Evolutionary conservation across 73 alveolate genomes (phyloP).

Genomic region (Paramecium octaurelia): DNA sequence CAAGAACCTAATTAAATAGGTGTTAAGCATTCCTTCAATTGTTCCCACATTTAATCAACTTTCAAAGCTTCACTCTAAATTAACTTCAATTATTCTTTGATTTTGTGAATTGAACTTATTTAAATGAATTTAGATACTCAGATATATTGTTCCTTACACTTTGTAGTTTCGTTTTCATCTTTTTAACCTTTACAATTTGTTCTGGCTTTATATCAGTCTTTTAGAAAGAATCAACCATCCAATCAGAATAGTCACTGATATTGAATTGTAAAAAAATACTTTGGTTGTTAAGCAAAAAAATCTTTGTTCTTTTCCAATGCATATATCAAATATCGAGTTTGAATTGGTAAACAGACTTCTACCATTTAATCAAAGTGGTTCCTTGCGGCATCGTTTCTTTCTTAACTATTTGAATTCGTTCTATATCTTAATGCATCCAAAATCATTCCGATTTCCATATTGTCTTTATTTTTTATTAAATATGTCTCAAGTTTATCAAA

Average conservation of each 20-base stretch:
- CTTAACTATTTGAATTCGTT: slow-evolving; percentile 51
- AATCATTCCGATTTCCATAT: slow-evolving; percentile 47
- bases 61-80: slow-evolving; percentile 18
- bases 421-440: slow-evolving; percentile 59
- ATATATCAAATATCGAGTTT: slow-evolving; percentile 21
- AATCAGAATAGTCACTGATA: slow-evolving; percentile 34
- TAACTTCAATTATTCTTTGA: not conserved
- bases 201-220: slow-evolving; percentile 37
- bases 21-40: slow-evolving; percentile 26
- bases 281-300: slow-evolving; percentile 30
- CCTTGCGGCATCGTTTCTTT: slow-evolving; percentile 58
- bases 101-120: not conserved
- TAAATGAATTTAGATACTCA: not conserved
- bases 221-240: slow-evolving; percentile 28
- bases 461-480: slow-evolving; percentile 8
- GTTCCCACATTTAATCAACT: slow-evolving; percentile 51
- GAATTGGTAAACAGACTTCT: slow-evolving; percentile 60
- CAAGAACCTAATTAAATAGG: slow-evolving; percentile 29
- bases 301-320: slow-evolving; percentile 39
- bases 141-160: not conserved
- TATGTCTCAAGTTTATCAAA: slow-evolving; percentile 55
- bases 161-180: slow-evolving; percentile 17
- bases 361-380: slow-evolving; percentile 45
- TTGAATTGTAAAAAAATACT: not conserved
- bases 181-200: slow-evolving; percentile 5